phyloP scores from a whole-genome alignment of 495 filamentous ascomycete species.

The Penicillium macrosclerotiorum region DNA sequence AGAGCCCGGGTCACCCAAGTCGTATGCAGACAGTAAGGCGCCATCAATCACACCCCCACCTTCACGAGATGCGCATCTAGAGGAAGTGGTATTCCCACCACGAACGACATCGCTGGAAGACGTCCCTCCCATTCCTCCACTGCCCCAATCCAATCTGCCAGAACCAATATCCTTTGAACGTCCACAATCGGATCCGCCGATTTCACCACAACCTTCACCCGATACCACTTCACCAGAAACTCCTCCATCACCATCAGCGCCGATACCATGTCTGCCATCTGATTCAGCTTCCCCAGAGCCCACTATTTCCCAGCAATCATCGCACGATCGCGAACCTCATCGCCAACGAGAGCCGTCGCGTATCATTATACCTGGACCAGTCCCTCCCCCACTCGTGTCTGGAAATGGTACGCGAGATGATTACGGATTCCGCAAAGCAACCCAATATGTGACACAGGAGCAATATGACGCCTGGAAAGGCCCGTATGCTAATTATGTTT shows the following conservation, averaged over 20 bases:
- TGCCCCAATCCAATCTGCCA: constrained; percentile 12
- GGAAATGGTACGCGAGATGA: constrained; percentile 60
- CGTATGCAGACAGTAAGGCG: constrained; percentile 28
- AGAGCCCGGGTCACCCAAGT: constrained; percentile 37
- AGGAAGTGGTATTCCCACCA: constrained; percentile 19
- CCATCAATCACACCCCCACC: constrained; percentile 32
- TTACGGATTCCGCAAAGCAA: constrained; percentile 91
- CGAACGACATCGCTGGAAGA: constrained; percentile 22
- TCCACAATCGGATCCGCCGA: constrained; percentile 1
- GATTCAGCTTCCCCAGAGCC: constrained; percentile 4
- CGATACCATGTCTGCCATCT: no score
- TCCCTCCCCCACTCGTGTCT: constrained; percentile 34
- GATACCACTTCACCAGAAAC: constrained; percentile 8
- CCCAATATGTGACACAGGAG: constrained; percentile 67
- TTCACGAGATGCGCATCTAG: constrained; percentile 27
- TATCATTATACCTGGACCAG: constrained; percentile 40
- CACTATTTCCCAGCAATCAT: constrained; percentile 3
- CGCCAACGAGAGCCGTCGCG: constrained; percentile 36
- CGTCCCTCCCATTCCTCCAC: constrained; percentile 23
- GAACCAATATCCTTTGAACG: constrained; percentile 6
- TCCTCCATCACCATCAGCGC: constrained; percentile 1
- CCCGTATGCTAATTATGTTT: constrained; percentile 65
- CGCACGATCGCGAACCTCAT: neutral
- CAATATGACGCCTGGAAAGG: constrained; percentile 82
- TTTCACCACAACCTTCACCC: constrained; percentile 7